phyloP scores from a whole-genome alignment of 192 early-diverging fungal species.

The Podila clonocystis region DNA sequence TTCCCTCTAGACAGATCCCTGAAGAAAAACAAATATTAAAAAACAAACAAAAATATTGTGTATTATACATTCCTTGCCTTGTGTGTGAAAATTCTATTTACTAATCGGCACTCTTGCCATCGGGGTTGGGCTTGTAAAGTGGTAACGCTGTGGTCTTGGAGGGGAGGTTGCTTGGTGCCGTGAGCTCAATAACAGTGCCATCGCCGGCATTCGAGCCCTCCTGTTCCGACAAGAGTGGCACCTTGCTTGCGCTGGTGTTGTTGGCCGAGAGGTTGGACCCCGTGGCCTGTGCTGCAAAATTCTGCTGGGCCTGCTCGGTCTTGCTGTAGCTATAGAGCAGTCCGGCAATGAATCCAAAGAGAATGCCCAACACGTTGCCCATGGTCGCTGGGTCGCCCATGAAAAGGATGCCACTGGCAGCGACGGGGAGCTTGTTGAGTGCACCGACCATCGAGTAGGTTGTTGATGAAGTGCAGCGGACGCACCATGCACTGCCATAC shows the following conservation, averaged over 20 bases:
- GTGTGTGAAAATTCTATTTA: background rate
- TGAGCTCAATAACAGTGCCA: conserved; percentile 47
- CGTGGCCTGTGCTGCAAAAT: conserved; percentile 27
- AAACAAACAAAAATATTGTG: background rate
- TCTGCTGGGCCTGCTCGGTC: conserved; percentile 59
- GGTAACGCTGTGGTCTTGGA: conserved; percentile 22
- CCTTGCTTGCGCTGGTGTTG: background rate
- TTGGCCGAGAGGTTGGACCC: conserved; percentile 13
- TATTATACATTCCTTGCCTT: background rate
- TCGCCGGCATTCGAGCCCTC: conserved; percentile 7
- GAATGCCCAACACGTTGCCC: conserved; percentile 85
- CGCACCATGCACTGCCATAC: conserved; percentile 85
- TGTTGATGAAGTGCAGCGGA: conserved; percentile 79
- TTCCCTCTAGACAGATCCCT: background rate
- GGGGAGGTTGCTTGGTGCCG: conserved; percentile 11
- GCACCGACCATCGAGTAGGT: conserved; percentile 98
- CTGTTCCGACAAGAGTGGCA: background rate
- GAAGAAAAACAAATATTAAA: background rate
- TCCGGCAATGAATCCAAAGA: conserved; percentile 86
- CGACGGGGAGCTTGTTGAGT: conserved; percentile 97
- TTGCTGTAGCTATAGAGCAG: conserved; percentile 81
- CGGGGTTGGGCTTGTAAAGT: conserved; percentile 39
- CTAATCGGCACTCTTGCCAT: conserved; percentile 45
- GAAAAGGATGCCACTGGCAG: conserved; percentile 94
- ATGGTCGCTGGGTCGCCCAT: conserved; percentile 88